Percentiles rank a stretch among this genome's conserved stretches.
Evolutionary conservation across 495 filamentous ascomycete genomes (phyloP).

Genomic region (Aspergillus indologenus): DNA sequence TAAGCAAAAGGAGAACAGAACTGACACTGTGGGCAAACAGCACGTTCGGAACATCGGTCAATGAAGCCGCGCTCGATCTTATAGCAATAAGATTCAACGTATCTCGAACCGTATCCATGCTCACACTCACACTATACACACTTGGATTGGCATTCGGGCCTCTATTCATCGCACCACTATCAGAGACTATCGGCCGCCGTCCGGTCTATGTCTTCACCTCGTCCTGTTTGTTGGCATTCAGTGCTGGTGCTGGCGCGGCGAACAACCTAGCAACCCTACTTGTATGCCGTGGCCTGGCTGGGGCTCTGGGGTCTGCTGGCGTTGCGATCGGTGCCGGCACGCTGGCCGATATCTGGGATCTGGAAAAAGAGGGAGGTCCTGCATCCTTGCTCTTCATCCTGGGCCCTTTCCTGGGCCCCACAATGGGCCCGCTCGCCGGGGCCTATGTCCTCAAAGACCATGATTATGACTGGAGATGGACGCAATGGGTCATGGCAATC

Average conservation of each 20-base stretch:
- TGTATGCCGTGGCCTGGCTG: constrained; percentile 1
- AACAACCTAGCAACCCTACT: constrained; percentile 2
- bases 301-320: constrained; percentile 7
- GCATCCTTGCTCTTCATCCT: constrained; percentile 8
- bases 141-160: constrained; percentile 7
- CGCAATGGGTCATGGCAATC: constrained; percentile 1
- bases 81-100: constrained; percentile 1
- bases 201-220: constrained; percentile 4
- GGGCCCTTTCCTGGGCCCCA: constrained; percentile 7
- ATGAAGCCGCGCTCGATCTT: background rate
- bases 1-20: too few species aligned
- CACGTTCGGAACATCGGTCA: constrained; percentile 6
- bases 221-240: too few species aligned
- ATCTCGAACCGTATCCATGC: background rate
- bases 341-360: constrained; percentile 4
- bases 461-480: constrained; percentile 9
- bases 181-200: constrained; percentile 5
- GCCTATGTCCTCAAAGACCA: constrained; percentile 8
- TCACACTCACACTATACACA: constrained; percentile 9
- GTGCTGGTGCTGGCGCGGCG: constrained; percentile 2
- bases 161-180: constrained; percentile 7
- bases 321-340: constrained; percentile 7
- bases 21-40: background rate
- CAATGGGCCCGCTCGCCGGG: constrained; percentile 1
- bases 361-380: background rate